Base-by-base conservation (phyloP, 73 alveolate genomes). In the Paraurostyla sp. region DNA sequence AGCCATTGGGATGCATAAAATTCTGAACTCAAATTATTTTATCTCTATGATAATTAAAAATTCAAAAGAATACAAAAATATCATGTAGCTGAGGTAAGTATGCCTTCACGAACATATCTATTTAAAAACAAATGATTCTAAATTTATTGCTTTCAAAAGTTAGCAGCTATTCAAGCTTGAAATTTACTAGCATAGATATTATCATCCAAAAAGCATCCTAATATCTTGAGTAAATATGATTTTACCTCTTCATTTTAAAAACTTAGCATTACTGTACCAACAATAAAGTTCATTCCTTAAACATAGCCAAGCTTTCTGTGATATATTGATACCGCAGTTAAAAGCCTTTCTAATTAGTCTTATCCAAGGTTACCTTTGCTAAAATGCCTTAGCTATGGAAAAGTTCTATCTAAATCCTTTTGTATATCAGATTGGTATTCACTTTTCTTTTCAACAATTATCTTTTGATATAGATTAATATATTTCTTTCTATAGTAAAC, bases 151-250 rank as follows among this genome's bases (percentile, higher is more conserved):
- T 81, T 7, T 90, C 91, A 68, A 33, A 43, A 29, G 50, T 25
- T 38, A 78, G 52, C 30, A 90, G 86, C 25, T 81, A 45, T 25
- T 81, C 92, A 16, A 82, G 71, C 33, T 83, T 51, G 51, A 30
- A 90, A 38, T 80, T 80, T 20, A 80, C 83, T 15, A 90, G 69
- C 63, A 90, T 76, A 0, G 87, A 38, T 1, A 78, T 51, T 33
- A 90, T 38, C 89, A 90, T 83, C 95, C 95, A 90, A 54, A 90
- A 90, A n/a, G 95, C 92, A 33, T 68, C 92, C 73, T 75, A 46
- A 11, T 7, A 16, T 46, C 23, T 56, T 16, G 23, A 13, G 15
- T 56, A 46, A 9, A 13, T 56, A 9, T 36, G 15, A 9, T 56
- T 22, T 50, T 50, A 48, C 87, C 50, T 83, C 95, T 27, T 82